Conservation (phyloP, 2,329 filamentous ascomycete genomes). For the Gnomoniopsis smithogilvyi region DNA sequence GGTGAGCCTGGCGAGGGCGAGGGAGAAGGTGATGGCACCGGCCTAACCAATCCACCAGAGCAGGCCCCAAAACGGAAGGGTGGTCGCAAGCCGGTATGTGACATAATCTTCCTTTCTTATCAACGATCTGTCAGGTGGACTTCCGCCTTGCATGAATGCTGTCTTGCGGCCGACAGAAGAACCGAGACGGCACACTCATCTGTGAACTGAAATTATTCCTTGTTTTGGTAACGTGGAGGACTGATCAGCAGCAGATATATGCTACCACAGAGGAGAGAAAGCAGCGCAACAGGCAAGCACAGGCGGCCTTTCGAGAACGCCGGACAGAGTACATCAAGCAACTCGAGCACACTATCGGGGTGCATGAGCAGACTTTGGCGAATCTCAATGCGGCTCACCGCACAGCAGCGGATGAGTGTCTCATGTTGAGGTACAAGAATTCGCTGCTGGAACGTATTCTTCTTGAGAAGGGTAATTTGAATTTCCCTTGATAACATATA, state of each 20-base stretch:
- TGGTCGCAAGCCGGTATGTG: constrained; percentile 87
- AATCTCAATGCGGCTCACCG: constrained; percentile 92
- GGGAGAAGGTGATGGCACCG: constrained; percentile 22
- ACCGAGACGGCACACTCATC: background rate
- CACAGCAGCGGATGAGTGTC: constrained; percentile 89
- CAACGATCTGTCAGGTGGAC: background rate
- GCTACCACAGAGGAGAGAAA: constrained; percentile 98
- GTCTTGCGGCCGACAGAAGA: background rate
- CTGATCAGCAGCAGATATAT: constrained; percentile 68
- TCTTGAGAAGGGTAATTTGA: constrained; percentile 77
- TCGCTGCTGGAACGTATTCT: constrained; percentile 92
- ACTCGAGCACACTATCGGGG: constrained; percentile 93
- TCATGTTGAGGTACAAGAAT: constrained; percentile 99
- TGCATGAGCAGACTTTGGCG: constrained; percentile 91
- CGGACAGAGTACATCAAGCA: constrained; percentile 99
- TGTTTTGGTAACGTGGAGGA: constrained; percentile 7
- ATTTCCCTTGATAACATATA: background rate
- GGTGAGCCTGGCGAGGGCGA: constrained; percentile 35
- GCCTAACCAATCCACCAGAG: constrained; percentile 39
- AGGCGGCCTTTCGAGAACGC: constrained; percentile 94
- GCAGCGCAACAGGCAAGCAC: constrained; percentile 93
- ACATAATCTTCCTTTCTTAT: constrained; percentile 13
- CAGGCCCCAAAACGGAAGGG: constrained; percentile 91
- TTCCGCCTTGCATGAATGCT: background rate
- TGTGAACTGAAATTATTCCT: background rate